phyloP scores from a whole-genome alignment of 352 stramenopile genomes.

The Pythium oligandrum region DNA sequence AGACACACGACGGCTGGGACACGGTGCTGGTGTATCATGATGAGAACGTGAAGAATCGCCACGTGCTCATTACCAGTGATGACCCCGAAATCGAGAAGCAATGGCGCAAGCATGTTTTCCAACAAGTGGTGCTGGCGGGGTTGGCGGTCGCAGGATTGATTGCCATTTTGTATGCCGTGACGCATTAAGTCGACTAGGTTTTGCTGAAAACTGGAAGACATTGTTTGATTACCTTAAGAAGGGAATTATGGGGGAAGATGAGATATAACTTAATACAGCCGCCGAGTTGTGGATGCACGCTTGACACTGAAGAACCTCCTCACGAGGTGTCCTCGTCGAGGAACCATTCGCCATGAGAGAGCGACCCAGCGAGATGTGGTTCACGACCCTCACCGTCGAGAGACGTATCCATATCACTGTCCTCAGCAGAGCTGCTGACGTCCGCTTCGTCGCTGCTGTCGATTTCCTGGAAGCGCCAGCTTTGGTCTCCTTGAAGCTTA shows the following conservation, averaged over 20 bases:
- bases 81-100: slow-evolving; percentile 12
- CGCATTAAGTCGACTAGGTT: no score
- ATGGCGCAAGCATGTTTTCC: slow-evolving; percentile 10
- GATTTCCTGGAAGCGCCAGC: slow-evolving; percentile 23
- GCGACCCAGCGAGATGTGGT: slow-evolving; percentile 15
- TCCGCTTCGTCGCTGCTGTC: slow-evolving; percentile 26
- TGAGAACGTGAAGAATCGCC: slow-evolving; percentile 19
- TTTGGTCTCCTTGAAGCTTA: neutral
- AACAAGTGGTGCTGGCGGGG: slow-evolving; percentile 2
- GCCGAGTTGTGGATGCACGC: no score
- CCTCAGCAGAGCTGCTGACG: slow-evolving; percentile 22
- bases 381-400: slow-evolving; percentile 4
- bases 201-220: no score
- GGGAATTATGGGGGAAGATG: no score
- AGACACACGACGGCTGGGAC: slow-evolving; percentile 57
- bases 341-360: slow-evolving; percentile 25
- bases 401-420: slow-evolving; percentile 25
- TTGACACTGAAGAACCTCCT: no score
- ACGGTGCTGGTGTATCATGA: slow-evolving; percentile 52
- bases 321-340: slow-evolving; percentile 9
- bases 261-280: no score
- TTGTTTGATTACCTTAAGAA: no score
- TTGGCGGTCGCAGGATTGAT: neutral
- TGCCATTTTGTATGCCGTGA: no score
- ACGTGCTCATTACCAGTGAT: slow-evolving; percentile 11